These are phyloP conservation scores for Candida chilensis DNA, from an alignment of 805 yeast genomes.

Conservation along the genomic window DNA sequence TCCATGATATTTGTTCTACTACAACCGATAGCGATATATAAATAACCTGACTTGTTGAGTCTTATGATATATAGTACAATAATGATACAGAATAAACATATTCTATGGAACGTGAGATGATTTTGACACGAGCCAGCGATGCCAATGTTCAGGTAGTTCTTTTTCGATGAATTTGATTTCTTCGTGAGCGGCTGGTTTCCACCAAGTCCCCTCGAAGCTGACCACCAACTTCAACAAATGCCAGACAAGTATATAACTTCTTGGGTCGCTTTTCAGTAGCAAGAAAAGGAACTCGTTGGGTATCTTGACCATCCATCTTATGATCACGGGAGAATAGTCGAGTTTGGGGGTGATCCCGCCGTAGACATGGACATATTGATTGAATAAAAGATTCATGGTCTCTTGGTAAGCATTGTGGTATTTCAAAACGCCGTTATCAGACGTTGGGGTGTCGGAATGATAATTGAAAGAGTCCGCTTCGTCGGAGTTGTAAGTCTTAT, in stretches of 20 bases:
- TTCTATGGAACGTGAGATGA: too few relatives aligned
- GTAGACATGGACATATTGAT: background rate
- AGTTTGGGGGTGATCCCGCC: background rate
- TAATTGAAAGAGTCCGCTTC: too few relatives aligned
- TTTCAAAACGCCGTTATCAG: background rate
- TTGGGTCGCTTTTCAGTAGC: background rate
- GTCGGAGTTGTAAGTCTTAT: too few relatives aligned
- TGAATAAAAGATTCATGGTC: background rate
- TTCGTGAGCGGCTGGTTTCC: background rate
- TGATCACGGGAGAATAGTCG: background rate
- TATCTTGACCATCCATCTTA: background rate
- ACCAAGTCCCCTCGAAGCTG: background rate
- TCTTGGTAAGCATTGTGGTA: background rate
- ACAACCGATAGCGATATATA: too few relatives aligned
- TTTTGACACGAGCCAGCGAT: background rate
- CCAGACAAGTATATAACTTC: background rate
- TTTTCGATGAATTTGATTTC: background rate
- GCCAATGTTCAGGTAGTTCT: background rate
- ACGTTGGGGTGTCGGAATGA: too few relatives aligned
- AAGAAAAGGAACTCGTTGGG: background rate
- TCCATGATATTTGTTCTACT: too few relatives aligned
- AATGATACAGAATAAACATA: too few relatives aligned
- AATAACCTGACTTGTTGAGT: too few relatives aligned
- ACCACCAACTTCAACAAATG: background rate
- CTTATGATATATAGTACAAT: too few relatives aligned